phyloP scores from a whole-genome alignment of 108 stramenopile genomes.

The Fragilaria radians region DNA sequence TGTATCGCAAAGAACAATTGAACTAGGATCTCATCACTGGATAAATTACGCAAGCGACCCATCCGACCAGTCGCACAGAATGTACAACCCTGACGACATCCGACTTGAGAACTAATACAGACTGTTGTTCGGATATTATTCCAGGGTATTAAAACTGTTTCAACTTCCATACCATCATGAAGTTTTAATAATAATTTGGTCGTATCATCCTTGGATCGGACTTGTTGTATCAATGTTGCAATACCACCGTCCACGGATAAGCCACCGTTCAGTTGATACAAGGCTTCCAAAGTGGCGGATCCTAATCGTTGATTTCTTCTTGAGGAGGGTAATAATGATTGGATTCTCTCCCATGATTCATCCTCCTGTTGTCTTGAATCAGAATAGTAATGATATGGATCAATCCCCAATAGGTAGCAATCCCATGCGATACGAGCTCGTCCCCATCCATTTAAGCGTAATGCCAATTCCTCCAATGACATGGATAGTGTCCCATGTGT shows the following conservation, averaged over 20 bases:
- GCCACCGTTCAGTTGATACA: conserved; percentile 38
- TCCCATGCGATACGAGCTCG: conserved; percentile 64
- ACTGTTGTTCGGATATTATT: conserved; percentile 48
- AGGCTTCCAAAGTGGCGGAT: conserved; percentile 17
- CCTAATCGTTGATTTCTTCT: conserved; percentile 49
- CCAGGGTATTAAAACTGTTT: conserved; percentile 82
- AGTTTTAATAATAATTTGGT: conserved; percentile 64
- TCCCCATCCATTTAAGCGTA: conserved; percentile 47
- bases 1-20: conserved; percentile 76
- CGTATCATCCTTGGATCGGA: conserved; percentile 40
- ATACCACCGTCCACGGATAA: conserved; percentile 60
- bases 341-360: conserved; percentile 23
- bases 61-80: conserved; percentile 86
- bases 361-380: conserved; percentile 12
- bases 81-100: conserved; percentile 82
- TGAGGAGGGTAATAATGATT: conserved; percentile 32
- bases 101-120: conserved; percentile 82
- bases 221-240: conserved; percentile 46
- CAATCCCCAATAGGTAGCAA: conserved; percentile 60
- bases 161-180: conserved; percentile 63
- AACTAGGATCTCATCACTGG: conserved; percentile 66
- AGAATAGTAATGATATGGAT: conserved; percentile 40
- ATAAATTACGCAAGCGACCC: conserved; percentile 65
- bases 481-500: conserved; percentile 53
- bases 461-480: conserved; percentile 48